Evolutionary conservation across 768 basidiomycete species (phyloP).

Genomic region (Naganishia friedmannii): DNA sequence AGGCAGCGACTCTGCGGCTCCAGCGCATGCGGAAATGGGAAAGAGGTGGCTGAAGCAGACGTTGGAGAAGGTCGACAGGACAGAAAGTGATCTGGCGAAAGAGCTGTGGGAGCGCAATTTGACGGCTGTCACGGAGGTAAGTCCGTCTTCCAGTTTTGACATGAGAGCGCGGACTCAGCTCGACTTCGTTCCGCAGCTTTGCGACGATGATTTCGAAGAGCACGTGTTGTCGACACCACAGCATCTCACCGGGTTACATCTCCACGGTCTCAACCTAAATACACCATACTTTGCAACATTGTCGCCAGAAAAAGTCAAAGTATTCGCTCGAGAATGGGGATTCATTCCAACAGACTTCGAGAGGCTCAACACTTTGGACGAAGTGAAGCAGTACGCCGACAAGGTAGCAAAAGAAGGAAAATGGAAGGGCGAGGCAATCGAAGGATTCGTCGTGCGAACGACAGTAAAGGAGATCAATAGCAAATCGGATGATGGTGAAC

Average conservation of each 20-base stretch:
- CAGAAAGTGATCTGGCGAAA: constrained; percentile 69
- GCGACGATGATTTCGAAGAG: constrained; percentile 95
- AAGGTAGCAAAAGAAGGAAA: constrained; percentile 65
- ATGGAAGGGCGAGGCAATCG: constrained; percentile 81
- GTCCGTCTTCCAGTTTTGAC: constrained; percentile 36
- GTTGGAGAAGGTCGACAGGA: constrained; percentile 61
- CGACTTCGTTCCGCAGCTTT: constrained; percentile 64
- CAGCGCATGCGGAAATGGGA: constrained; percentile 76
- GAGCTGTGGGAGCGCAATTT: constrained; percentile 74
- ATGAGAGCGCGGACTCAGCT: background rate
- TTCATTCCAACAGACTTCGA: constrained; percentile 74
- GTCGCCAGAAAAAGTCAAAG: constrained; percentile 64
- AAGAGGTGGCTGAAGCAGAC: constrained; percentile 77
- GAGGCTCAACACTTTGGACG: constrained; percentile 61
- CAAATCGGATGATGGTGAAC: constrained; percentile 35
- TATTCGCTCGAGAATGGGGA: constrained; percentile 84
- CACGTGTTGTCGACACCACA: constrained; percentile 82
- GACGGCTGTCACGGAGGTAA: constrained; percentile 88
- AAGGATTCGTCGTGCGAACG: constrained; percentile 91
- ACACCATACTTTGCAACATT: constrained; percentile 68
- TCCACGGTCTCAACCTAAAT: constrained; percentile 83
- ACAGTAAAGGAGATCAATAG: constrained; percentile 54
- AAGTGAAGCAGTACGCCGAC: constrained; percentile 71
- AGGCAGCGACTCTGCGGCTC: constrained; percentile 7
- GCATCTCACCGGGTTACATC: constrained; percentile 81